Evolutionary conservation across 139 green algal species (phyloP), one percentile per base, ranked within the genome.

Genomic region (Desmodesmus armatus): DNA sequence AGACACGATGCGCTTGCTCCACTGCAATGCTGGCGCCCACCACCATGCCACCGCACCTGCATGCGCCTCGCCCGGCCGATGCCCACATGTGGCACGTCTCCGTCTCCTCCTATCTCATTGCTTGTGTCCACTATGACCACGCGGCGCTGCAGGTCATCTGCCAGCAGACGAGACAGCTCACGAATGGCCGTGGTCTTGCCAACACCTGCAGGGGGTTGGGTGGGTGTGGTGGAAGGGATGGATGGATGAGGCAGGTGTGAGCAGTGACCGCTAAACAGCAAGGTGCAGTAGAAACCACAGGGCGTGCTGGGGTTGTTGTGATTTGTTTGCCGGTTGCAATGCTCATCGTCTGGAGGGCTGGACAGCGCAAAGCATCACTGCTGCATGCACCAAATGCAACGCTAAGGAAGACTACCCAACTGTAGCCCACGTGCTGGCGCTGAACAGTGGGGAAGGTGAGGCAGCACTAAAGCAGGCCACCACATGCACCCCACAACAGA

Each of bases 161-260:
- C 90, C 17, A 99, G 89, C 33, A 98, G 90, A 5, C 96, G 88
- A 2, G 51, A 82, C 21, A 87, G 84, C 80, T 94, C 91, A 0
- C 90, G 87, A 77, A 98, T 96, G 23, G 94, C 94, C 0, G 95
- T 99, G 0, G 97, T 99, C 91, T 99, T 99, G 75, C 96, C 96
- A n/a, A 98, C 96, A 31, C 96, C n/a, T n/a, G 95, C 3, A 95
- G 95, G 5, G 92, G 82, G 1, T 92, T 90, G 88, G n/a, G 96
- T 85, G 4, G 88, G 93, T 40, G 92, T 87, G 19, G 89, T 88
- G 91, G 88, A 49, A 80, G 23, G 7, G 35, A 15, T 41, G 33
- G 37, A 21, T 5, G 40, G 21, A 55, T 5, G 3, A 9, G 7
- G 5, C 15, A 58, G 37, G 76, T 49, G 33, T 40, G 17, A 23